Conservation (phyloP, 305 asterid genomes). For the Fraxinus platypoda region DNA sequence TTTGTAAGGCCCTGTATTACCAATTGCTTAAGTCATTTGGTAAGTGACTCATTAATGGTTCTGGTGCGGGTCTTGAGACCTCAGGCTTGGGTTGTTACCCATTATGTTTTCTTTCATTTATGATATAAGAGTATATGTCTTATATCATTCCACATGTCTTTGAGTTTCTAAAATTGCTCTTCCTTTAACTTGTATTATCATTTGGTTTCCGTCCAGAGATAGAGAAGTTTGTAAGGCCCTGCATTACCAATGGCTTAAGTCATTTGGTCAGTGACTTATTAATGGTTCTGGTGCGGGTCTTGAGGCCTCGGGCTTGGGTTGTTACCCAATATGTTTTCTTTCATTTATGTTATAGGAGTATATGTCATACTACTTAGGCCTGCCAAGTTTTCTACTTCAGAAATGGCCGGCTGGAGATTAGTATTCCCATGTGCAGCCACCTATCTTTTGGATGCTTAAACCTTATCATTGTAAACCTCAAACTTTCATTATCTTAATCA, state of each 20-base stretch:
- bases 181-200: background rate
- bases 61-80: background rate
- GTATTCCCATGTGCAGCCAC: background rate
- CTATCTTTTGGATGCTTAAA: background rate
- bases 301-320: background rate
- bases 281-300: background rate
- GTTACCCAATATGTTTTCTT: background rate
- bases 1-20: background rate
- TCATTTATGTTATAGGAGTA: background rate
- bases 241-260: background rate
- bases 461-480: background rate
- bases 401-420: background rate
- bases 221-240: background rate
- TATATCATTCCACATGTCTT: background rate
- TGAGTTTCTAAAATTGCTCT: slow-evolving; percentile 3
- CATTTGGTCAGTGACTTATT: background rate
- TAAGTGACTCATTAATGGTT: background rate
- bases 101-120: background rate
- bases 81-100: background rate
- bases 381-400: background rate
- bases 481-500: background rate
- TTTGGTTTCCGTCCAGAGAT: background rate
- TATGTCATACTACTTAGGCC: background rate
- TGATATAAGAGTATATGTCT: background rate
- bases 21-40: background rate